Conservation (phyloP, 208 protist species). For the Trypanosoma rangeli region DNA sequence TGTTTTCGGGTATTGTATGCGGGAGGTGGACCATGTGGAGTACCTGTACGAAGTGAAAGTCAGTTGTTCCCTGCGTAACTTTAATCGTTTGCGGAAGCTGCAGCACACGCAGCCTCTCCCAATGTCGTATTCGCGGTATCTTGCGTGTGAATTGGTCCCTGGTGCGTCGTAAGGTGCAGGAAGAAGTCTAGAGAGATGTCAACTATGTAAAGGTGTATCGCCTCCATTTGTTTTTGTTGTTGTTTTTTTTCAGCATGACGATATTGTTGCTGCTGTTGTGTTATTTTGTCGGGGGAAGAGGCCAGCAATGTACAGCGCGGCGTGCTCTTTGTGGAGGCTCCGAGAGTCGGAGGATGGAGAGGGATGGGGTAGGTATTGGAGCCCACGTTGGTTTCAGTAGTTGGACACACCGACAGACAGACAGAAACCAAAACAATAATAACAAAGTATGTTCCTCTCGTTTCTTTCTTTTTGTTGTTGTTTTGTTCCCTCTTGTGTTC, state of each 20-base stretch:
- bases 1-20: slow-evolving; percentile 38
- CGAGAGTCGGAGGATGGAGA: not conserved
- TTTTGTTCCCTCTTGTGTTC: slow-evolving; percentile 12
- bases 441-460: slow-evolving; percentile 3
- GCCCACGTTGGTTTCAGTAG: not conserved
- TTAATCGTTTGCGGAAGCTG: slow-evolving; percentile 62
- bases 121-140: slow-evolving; percentile 61
- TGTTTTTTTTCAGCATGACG: slow-evolving; percentile 6
- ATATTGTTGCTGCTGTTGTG: not conserved
- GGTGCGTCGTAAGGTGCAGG: not conserved
- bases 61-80: slow-evolving; percentile 48
- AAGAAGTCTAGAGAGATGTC: not conserved
- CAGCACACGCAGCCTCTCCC: slow-evolving; percentile 50
- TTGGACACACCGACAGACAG: not conserved
- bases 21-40: slow-evolving; percentile 82
- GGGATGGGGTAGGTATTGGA: not conserved
- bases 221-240: slow-evolving; percentile 4
- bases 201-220: slow-evolving; percentile 1
- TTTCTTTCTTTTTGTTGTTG: slow-evolving; percentile 10
- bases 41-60: slow-evolving; percentile 80
- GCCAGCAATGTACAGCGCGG: not conserved
- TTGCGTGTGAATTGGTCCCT: slow-evolving; percentile 33
- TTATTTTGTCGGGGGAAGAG: not conserved
- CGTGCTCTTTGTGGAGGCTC: not conserved
- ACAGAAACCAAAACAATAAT: not conserved